A percentile compares a stretch with the other conserved stretches of the same genome.
These are phyloP conservation scores for Exophiala viscosa DNA, from an alignment of 2,329 filamentous ascomycete species.

Conservation along the genomic window DNA sequence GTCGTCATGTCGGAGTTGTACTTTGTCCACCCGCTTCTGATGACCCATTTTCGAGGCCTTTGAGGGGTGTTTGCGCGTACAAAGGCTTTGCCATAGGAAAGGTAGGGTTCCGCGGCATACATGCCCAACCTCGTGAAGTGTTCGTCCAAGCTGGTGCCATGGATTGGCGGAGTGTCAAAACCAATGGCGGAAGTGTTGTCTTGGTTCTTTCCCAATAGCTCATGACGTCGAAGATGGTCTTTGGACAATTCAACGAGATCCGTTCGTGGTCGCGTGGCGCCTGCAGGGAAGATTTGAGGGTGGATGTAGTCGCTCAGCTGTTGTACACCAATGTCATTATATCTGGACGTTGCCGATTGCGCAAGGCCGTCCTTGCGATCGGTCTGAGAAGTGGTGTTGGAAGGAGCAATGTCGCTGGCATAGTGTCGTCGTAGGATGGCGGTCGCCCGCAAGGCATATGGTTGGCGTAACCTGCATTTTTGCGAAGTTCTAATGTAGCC, in stretches of 20 bases:
- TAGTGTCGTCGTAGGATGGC: slow-evolving; percentile 25
- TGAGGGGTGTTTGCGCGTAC: slow-evolving; percentile 56
- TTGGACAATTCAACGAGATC: slow-evolving; percentile 75
- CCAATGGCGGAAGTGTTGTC: slow-evolving; percentile 71
- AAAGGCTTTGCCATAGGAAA: slow-evolving; percentile 72
- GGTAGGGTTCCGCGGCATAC: slow-evolving; percentile 81
- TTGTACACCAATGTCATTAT: slow-evolving; percentile 92
- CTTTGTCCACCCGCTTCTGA: slow-evolving; percentile 86
- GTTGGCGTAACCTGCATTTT: slow-evolving; percentile 26
- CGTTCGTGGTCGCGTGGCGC: slow-evolving; percentile 54
- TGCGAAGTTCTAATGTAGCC: slow-evolving; percentile 30
- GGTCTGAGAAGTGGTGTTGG: neutral
- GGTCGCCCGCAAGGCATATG: slow-evolving; percentile 20
- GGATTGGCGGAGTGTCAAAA: slow-evolving; percentile 77
- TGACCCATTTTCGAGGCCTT: slow-evolving; percentile 69
- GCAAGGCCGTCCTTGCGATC: slow-evolving; percentile 10
- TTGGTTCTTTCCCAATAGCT: slow-evolving; percentile 84
- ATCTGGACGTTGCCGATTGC: slow-evolving; percentile 55
- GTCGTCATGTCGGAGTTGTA: slow-evolving; percentile 71
- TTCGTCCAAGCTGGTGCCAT: slow-evolving; percentile 80
- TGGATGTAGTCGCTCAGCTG: slow-evolving; percentile 83
- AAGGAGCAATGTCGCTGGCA: slow-evolving; percentile 12
- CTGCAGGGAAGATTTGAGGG: slow-evolving; percentile 70
- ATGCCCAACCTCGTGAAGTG: slow-evolving; percentile 87
- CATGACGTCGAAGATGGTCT: slow-evolving; percentile 79